A percentile compares a stretch with the other conserved stretches of the same genome.
phyloP scores from a whole-genome alignment of 2,329 filamentous ascomycete species.

The Alternaria ethzedia region DNA sequence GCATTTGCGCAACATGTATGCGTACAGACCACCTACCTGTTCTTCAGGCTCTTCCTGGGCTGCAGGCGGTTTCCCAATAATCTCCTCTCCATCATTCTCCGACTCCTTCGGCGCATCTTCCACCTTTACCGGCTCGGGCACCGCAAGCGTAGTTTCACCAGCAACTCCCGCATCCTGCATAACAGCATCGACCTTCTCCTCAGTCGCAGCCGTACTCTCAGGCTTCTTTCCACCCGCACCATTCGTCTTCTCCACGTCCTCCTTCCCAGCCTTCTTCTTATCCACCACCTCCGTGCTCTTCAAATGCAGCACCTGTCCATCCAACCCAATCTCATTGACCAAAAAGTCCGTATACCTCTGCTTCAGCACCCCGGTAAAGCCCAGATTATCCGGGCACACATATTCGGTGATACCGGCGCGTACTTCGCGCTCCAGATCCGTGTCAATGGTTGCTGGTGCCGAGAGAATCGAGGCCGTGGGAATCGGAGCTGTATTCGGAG shows the following conservation, averaged over 20 bases:
- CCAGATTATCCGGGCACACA: constrained; percentile 62
- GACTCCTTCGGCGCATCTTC: constrained; percentile 3
- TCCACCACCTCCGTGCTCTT: constrained; percentile 51
- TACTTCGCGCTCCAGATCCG: constrained; percentile 50
- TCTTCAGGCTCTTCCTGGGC: constrained; percentile 19
- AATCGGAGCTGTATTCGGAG: neutral
- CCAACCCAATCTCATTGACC: constrained; percentile 83
- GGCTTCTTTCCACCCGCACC: constrained; percentile 12
- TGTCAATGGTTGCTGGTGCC: constrained; percentile 24
- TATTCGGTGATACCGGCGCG: constrained; percentile 68
- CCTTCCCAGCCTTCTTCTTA: constrained; percentile 25
- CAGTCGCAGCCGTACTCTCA: constrained; percentile 25
- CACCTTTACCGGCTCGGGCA: neutral
- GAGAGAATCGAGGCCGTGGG: constrained; percentile 9
- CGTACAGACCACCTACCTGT: constrained; percentile 14
- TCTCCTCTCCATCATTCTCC: constrained; percentile 8
- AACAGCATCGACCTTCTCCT: constrained; percentile 27
- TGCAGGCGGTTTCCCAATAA: neutral
- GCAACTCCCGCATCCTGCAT: constrained; percentile 18
- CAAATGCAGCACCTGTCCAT: constrained; percentile 79
- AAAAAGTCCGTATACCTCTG: constrained; percentile 88
- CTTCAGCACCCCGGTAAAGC: constrained; percentile 71
- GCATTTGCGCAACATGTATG: neutral
- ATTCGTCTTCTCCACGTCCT: constrained; percentile 16
- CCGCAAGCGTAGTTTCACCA: constrained; percentile 22